Evolutionary conservation across 257 asterid species (phyloP), one percentile per base, ranked within the genome.

Genomic region (Petunia secreta): DNA sequence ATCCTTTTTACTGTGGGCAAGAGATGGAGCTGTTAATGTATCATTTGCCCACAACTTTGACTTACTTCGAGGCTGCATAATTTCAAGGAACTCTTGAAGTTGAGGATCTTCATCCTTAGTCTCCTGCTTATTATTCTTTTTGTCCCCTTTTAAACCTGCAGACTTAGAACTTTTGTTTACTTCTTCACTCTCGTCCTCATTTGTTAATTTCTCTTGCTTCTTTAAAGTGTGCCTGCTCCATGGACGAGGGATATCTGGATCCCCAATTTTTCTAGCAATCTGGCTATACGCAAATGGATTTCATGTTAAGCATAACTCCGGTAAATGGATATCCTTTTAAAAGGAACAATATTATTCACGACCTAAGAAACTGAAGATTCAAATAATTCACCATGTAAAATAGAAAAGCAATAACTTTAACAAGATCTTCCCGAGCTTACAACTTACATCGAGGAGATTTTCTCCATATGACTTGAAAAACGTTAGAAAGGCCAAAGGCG

Each of bases 11-110:
- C 82, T 81, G 78, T 59, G 85, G 75, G 80, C 86, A 25, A 83
- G 82, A 80, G 94, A 83, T n/a, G 90, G 82, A 80, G 88, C 91
- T 74, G 87, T 80, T 52, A 86, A 75, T 54, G 98, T 77, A 89
- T 96, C 99, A 78, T 96, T 94, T 62, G 93, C 97, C 99, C 99
- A 96, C 89, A 96, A 63, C 84, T 96, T 92, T 78, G 99, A 90
- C 86, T 84, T 93, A 75, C 94, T 89, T 80, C 93, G 91, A 37
- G 86, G 94, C 85, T 93, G 91, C 98, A 90, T 91, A 79, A 96
- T 90, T 86, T 92, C 87, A 83, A 96, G 94, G 85, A 91, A 94
- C 87, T 96, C 99, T 81, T 89, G 90, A 80, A 92, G 90, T 69
- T 87, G 88, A 77, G 93, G 97, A 66, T 94, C 98, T 75, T 88